A percentile compares a stretch with the other conserved stretches of the same genome.
Evolutionary conservation across 2,329 filamentous ascomycete genomes (phyloP).

Genomic region (Colletotrichum magnum): DNA sequence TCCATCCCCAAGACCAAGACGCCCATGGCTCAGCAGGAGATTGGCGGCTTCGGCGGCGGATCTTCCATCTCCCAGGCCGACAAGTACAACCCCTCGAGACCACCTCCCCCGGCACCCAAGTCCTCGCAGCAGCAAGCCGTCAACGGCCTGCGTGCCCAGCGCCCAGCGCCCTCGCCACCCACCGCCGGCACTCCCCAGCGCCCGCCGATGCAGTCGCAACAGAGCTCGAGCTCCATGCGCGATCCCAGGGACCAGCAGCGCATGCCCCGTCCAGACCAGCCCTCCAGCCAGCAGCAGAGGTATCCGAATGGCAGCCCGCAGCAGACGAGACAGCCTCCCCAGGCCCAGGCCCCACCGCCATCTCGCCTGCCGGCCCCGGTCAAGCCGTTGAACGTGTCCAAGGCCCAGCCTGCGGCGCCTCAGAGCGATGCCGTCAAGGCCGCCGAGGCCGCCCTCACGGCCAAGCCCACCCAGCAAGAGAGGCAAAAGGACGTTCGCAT

Average conservation of each 20-base stretch:
- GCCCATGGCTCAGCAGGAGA: slow-evolving; percentile 89
- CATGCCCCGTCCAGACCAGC: slow-evolving; percentile 63
- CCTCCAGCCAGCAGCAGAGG: slow-evolving; percentile 59
- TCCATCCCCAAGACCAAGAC: slow-evolving; percentile 86
- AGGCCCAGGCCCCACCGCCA: slow-evolving; percentile 47
- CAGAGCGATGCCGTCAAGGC: slow-evolving; percentile 83
- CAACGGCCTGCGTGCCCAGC: slow-evolving; percentile 76
- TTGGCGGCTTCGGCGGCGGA: slow-evolving; percentile 77
- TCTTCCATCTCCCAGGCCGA: slow-evolving; percentile 63
- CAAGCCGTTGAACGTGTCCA: slow-evolving; percentile 85
- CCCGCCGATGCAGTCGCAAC: slow-evolving; percentile 64
- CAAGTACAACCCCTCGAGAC: slow-evolving; percentile 88
- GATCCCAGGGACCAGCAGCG: slow-evolving; percentile 61
- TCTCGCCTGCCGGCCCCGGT: slow-evolving; percentile 74
- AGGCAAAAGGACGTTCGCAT: slow-evolving; percentile 95
- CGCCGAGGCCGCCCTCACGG: slow-evolving; percentile 88
- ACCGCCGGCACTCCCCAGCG: slow-evolving; percentile 56
- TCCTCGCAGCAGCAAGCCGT: slow-evolving; percentile 68
- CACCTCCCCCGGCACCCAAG: slow-evolving; percentile 85
- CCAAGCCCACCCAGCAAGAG: slow-evolving; percentile 80
- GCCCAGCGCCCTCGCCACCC: slow-evolving; percentile 83
- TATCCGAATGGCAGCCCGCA: slow-evolving; percentile 68
- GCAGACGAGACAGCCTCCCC: slow-evolving; percentile 59
- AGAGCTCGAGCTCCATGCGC: slow-evolving; percentile 62
- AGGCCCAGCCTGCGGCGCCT: slow-evolving; percentile 65